Base-by-base conservation (phyloP, 768 basidiomycete species). In the Daedalea quercina region DNA sequence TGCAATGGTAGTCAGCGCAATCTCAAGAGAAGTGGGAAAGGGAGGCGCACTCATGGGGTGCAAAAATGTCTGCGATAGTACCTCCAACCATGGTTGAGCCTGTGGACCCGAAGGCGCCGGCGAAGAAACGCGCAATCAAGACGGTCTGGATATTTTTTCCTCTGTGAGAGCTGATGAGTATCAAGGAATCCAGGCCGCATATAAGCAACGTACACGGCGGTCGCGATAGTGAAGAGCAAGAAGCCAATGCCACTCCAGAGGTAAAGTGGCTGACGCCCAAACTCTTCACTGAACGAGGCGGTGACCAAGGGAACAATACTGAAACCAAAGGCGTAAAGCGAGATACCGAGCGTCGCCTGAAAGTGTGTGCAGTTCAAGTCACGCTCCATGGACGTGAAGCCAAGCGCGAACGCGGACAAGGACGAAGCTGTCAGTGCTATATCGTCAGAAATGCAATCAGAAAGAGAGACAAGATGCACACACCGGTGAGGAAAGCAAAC, bases 21-120 rank as follows among this genome's bases (percentile, higher is more conserved):
- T n/a, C n/a, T n/a, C n/a, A 19, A 40, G 40, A 9, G 35, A 23
- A 9, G 26, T 22, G 17, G 13, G 19, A 22, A 15, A 24, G 41
- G 43, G 15, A 20, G 22, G 62, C 74, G 57, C 56, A 85, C 84
- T 86, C 79, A 58, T 74, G 69, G 2, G 83, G 71, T 3, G 65
- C 63, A 82, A 84, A 88, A 15, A 87, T 80, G 62, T 87, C 86
- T 37, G 82, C 79, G 23, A 86, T 76, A 1, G 81, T 84, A 17
- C 86, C 86, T 20, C 83, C 84, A 20, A 87, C 86, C 75, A 87
- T 82, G 0, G 83, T 84, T 0, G 84, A 76, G 25, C 80, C 82
- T 0, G 85, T 86, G 9, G 85, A 85, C 7, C 80, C 84, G 61
- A 81, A 83, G 0, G 76, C 76, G 8, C 86, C 86, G 52, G 79